Percentiles rank a stretch among this genome's conserved stretches.
Conservation (phyloP, 2,329 filamentous ascomycete genomes). For the Penicillium polonicum region DNA sequence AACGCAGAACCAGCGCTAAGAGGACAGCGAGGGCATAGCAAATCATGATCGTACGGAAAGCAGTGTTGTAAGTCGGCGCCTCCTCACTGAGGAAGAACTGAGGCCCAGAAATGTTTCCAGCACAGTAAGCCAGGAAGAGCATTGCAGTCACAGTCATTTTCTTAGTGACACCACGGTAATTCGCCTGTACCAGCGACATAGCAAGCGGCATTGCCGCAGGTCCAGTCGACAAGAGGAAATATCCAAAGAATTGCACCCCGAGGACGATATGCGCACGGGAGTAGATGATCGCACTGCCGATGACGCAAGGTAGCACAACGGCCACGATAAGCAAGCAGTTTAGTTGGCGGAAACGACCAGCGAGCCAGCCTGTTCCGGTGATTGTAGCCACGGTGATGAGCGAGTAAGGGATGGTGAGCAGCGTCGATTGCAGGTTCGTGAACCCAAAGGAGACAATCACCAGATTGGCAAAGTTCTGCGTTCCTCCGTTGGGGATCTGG, state of each 20-base stretch:
- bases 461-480: conserved; percentile 51
- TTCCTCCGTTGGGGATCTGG: conserved; percentile 61
- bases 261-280: conserved; percentile 39
- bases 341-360: conserved; percentile 52
- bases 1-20: conserved; percentile 47
- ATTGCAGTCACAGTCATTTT: conserved; percentile 60
- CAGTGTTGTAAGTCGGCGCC: conserved; percentile 54
- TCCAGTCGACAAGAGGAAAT: conserved; percentile 57
- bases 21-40: conserved; percentile 55
- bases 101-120: conserved; percentile 57
- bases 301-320: conserved; percentile 53
- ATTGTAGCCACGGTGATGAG: conserved; percentile 52
- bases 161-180: conserved; percentile 59
- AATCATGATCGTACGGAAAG: conserved; percentile 56
- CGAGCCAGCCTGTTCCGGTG: conserved; percentile 51
- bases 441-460: conserved; percentile 23
- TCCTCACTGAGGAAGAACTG: conserved; percentile 55
- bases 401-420: conserved; percentile 59
- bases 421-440: conserved; percentile 33
- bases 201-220: conserved; percentile 56
- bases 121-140: conserved; percentile 57
- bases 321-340: conserved; percentile 54
- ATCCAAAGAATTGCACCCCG: conserved; percentile 55
- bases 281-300: conserved; percentile 56
- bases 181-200: conserved; percentile 56